Evolutionary conservation across 192 early-diverging fungal genomes (phyloP), one percentile per base, ranked within the genome.

Genomic region (Umbelopsis sp.): DNA sequence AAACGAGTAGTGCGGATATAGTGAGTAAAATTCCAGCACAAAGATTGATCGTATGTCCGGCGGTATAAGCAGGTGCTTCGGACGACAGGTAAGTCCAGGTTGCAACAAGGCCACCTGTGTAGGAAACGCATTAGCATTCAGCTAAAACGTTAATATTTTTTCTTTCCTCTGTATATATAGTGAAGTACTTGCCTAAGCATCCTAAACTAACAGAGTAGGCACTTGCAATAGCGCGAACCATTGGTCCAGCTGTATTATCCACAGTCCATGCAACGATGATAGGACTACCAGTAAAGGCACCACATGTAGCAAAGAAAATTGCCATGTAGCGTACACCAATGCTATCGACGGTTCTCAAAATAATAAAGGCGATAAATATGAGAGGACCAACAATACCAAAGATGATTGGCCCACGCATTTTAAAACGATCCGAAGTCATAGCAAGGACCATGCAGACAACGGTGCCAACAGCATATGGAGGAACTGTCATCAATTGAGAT

Each of bases 401-500:
- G 24, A 66, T 32, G 43, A 66, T 66, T n/a, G 65, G 65, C 0
- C 65, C 65, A 25, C 65, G 65, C 6, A 66, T 41, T 66, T 66
- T 66, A 0, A 66, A 66, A 20, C 65, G 29, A 36, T 66, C 65
- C 10, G 65, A 66, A 43, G 32, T 36, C 31, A 66, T 66, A 38
- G 34, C 65, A 9, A 66, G 21, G 21, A 32, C 32, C 16, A 66
- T 66, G 41, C 65, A 66, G 38, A 66, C 38, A 24, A 66, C 21
- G n/a, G 72, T 76, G 41, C 74, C 77, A 65, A 75, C 75, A n/a
- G 80, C 50, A 36, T 81, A 83, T 17, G 79, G 79, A 34, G 82
- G 82, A 7, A 75, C 74, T 7, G 77, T 73, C 72, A 83, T 79
- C 16, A 68, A 56, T 22, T 83, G 77, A 0, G 81, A 76, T 4